A percentile compares a stretch with the other conserved stretches of the same genome.
These are phyloP conservation scores for Aureobasidium sp. DNA, from an alignment of 2,329 filamentous ascomycete genomes.

Conservation along the genomic window DNA sequence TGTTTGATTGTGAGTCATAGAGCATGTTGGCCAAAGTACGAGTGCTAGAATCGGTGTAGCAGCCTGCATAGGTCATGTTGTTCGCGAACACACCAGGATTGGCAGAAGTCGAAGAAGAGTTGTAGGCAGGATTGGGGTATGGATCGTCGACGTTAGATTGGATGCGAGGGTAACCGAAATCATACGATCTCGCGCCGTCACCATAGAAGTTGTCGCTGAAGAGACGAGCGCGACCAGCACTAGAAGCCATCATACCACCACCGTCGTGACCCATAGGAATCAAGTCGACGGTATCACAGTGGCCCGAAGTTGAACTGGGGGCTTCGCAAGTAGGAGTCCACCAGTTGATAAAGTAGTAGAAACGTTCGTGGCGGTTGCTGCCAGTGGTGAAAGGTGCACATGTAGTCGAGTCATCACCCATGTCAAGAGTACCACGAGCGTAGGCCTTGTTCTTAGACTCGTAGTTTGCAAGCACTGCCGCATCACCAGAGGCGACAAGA, in stretches of 20 bases:
- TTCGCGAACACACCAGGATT: slow-evolving; percentile 27
- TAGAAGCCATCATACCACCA: slow-evolving; percentile 29
- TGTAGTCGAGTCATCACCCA: slow-evolving; percentile 28
- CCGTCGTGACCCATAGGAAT: slow-evolving; percentile 30
- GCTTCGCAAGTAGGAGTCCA: slow-evolving; percentile 27
- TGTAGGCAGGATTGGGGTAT: slow-evolving; percentile 27
- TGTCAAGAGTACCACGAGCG: slow-evolving; percentile 28
- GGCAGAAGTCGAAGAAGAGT: slow-evolving; percentile 15
- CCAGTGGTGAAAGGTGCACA: slow-evolving; percentile 30
- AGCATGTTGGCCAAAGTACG: slow-evolving; percentile 21
- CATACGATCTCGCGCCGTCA: slow-evolving; percentile 27
- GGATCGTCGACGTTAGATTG: slow-evolving; percentile 27
- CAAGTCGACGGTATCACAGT: slow-evolving; percentile 32
- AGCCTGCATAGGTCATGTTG: slow-evolving; percentile 33
- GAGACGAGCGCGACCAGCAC: slow-evolving; percentile 30
- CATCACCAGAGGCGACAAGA: slow-evolving; percentile 26
- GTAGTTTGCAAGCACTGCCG: slow-evolving; percentile 28
- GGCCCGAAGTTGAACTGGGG: slow-evolving; percentile 19
- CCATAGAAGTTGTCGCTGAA: slow-evolving; percentile 35
- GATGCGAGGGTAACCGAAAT: slow-evolving; percentile 32
- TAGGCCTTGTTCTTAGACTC: slow-evolving; percentile 30
- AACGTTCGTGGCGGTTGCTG: slow-evolving; percentile 31
- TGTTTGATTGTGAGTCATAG: slow-evolving; percentile 26
- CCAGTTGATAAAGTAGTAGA: slow-evolving; percentile 34
- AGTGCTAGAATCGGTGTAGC: slow-evolving; percentile 27